phyloP scores from a whole-genome alignment of 1,284 basidiomycete genomes.

The Megacollybia platyphylla region DNA sequence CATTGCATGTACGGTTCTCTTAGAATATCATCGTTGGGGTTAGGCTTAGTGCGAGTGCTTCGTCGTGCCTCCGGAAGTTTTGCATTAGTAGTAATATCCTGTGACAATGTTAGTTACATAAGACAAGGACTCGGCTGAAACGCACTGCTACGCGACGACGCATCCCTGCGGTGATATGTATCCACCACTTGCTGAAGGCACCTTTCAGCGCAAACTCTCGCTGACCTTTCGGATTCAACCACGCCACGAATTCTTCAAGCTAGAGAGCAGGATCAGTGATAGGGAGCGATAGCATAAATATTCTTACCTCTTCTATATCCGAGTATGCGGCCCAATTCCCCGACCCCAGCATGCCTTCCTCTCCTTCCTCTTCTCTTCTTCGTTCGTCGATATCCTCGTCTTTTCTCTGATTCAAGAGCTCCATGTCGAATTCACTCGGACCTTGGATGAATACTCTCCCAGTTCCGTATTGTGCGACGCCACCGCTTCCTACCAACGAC shows the following conservation, averaged over 20 bases:
- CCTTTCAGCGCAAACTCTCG: slow-evolving; percentile 80
- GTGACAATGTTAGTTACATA: slow-evolving; percentile 4
- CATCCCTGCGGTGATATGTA: slow-evolving; percentile 76
- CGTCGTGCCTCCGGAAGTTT: slow-evolving; percentile 67
- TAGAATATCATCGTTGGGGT: slow-evolving; percentile 42
- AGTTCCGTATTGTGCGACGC: slow-evolving; percentile 73
- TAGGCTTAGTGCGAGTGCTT: slow-evolving; percentile 56
- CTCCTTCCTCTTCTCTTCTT: slow-evolving; percentile 65
- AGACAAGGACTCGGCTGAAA: slow-evolving; percentile 8
- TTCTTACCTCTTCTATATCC: slow-evolving; percentile 70
- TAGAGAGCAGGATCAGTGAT: slow-evolving; percentile 19
- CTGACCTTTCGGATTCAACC: slow-evolving; percentile 87
- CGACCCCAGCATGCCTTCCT: slow-evolving; percentile 54
- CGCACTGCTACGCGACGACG: slow-evolving; percentile 59
- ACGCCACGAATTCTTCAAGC: slow-evolving; percentile 74
- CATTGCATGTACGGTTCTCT: slow-evolving; percentile 77
- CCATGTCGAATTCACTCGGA: slow-evolving; percentile 65
- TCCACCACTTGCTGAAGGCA: slow-evolving; percentile 73
- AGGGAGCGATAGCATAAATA: slow-evolving; percentile 4
- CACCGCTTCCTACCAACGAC: slow-evolving; percentile 61
- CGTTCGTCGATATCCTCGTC: slow-evolving; percentile 48
- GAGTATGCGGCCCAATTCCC: slow-evolving; percentile 88
- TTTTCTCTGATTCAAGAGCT: slow-evolving; percentile 48
- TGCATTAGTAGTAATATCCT: slow-evolving; percentile 58
- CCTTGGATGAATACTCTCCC: slow-evolving; percentile 89